Conservation (phyloP, 2,329 filamentous ascomycete species). For the Mycogone perniciosa region DNA sequence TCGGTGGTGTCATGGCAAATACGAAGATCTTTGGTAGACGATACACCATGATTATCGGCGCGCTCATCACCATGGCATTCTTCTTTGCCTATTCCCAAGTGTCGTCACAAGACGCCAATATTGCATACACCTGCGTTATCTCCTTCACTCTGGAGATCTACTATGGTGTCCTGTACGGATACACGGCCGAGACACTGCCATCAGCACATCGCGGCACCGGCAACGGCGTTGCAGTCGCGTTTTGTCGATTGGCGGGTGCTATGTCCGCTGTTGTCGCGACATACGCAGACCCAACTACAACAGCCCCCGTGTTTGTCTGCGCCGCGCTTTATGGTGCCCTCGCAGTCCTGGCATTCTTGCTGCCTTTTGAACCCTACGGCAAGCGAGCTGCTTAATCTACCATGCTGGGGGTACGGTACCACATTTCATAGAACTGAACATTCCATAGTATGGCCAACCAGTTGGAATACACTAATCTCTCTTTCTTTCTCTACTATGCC, state of each 20-base stretch:
- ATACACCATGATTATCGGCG: slow-evolving; percentile 37
- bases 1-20: slow-evolving; percentile 57
- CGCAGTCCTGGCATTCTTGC: slow-evolving; percentile 51
- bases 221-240: slow-evolving; percentile 37
- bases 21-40: slow-evolving; percentile 54
- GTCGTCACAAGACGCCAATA: slow-evolving; percentile 21
- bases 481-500: too few species aligned
- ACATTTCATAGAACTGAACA: too few species aligned
- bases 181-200: slow-evolving; percentile 45
- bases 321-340: slow-evolving; percentile 54
- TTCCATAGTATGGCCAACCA: too few species aligned
- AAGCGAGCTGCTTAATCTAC: slow-evolving; percentile 37
- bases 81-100: slow-evolving; percentile 36
- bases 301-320: slow-evolving; percentile 58
- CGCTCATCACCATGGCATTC: slow-evolving; percentile 33
- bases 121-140: slow-evolving; percentile 30
- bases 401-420: neutral
- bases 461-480: too few species aligned
- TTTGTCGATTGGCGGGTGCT: slow-evolving; percentile 63
- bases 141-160: slow-evolving; percentile 48
- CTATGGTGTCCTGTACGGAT: slow-evolving; percentile 51
- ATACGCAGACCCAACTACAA: slow-evolving; percentile 47
- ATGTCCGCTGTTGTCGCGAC: slow-evolving; percentile 58
- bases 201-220: slow-evolving; percentile 53
- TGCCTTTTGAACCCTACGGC: slow-evolving; percentile 55